Conservation (phyloP, 805 yeast genomes). For the Middelhovenomyces tepae region DNA sequence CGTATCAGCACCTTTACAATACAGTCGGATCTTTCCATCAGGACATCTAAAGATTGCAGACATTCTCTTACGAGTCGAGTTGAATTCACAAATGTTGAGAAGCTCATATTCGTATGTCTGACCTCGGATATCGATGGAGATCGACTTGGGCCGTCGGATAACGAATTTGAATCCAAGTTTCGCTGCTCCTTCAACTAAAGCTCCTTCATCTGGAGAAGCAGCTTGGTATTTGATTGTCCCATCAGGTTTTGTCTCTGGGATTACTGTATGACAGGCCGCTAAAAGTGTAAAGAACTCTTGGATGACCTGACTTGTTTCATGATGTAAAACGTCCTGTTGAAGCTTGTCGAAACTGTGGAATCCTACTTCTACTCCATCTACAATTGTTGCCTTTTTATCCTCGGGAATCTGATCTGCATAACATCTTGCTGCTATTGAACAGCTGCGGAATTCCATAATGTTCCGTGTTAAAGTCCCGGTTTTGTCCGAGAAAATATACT, state of each 20-base stretch:
- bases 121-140: slow-evolving; percentile 54
- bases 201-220: slow-evolving; percentile 99
- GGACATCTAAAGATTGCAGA: slow-evolving; percentile 91
- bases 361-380: slow-evolving; percentile 78
- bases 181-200: slow-evolving; percentile 95
- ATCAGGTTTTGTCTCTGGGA: slow-evolving; percentile 64
- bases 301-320: slow-evolving; percentile 34
- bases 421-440: slow-evolving; percentile 87
- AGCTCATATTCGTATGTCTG: slow-evolving; percentile 58
- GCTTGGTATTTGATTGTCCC: slow-evolving; percentile 81
- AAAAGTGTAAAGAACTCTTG: slow-evolving; percentile 74
- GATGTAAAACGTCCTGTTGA: slow-evolving; percentile 36
- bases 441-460: slow-evolving; percentile 91
- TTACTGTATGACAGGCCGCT: slow-evolving; percentile 95
- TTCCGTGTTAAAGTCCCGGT: slow-evolving; percentile 96
- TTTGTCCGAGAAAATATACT: slow-evolving; percentile 91
- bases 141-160: slow-evolving; percentile 76
- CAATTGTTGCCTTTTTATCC: slow-evolving; percentile 62
- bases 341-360: slow-evolving; percentile 62
- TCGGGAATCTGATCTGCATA: slow-evolving; percentile 88
- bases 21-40: slow-evolving; percentile 79
- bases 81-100: slow-evolving; percentile 88
- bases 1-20: slow-evolving; percentile 97
- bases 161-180: slow-evolving; percentile 74
- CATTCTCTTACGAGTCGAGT: slow-evolving; percentile 97